A percentile compares a stretch with the other conserved stretches of the same genome.
phyloP scores from a whole-genome alignment of 768 basidiomycete genomes.

The Flagelloscypha sp. region DNA sequence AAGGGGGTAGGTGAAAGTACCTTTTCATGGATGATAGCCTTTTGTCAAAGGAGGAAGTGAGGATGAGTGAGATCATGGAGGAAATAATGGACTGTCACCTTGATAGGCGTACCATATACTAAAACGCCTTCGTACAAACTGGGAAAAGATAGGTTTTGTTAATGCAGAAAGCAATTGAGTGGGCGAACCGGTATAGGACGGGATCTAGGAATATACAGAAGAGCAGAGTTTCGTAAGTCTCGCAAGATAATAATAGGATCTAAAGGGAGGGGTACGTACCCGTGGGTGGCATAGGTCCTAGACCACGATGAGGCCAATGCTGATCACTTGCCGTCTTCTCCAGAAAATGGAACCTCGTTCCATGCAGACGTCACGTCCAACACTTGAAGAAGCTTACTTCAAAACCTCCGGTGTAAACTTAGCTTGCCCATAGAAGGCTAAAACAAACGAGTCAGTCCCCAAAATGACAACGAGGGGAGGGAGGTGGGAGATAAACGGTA shows the following conservation, averaged over 20 bases:
- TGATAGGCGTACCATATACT: conserved; percentile 75
- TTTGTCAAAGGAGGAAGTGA: conserved; percentile 2
- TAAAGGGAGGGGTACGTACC: conserved; percentile 78
- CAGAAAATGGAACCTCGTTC: conserved; percentile 26
- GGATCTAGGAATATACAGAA: too few relatives aligned
- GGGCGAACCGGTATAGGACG: conserved; percentile 59
- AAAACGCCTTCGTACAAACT: conserved; percentile 48
- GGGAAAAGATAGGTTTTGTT: not conserved
- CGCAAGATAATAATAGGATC: not conserved
- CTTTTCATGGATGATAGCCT: conserved; percentile 77
- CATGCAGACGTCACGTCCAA: conserved; percentile 46
- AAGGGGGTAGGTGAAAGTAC: conserved; percentile 18
- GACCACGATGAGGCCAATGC: conserved; percentile 70
- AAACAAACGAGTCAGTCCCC: conserved; percentile 2
- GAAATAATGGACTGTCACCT: too few relatives aligned
- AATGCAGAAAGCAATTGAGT: not conserved
- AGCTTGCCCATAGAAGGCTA: conserved; percentile 35
- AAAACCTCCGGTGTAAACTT: conserved; percentile 60
- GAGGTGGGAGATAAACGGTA: not conserved
- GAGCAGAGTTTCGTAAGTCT: not conserved
- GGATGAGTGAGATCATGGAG: not conserved
- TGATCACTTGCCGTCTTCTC: conserved; percentile 48
- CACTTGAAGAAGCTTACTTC: conserved; percentile 35
- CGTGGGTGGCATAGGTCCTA: conserved; percentile 63
- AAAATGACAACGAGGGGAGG: not conserved